Base-by-base conservation (phyloP, 2,329 filamentous ascomycete genomes). In the Talaromyces sp. region DNA sequence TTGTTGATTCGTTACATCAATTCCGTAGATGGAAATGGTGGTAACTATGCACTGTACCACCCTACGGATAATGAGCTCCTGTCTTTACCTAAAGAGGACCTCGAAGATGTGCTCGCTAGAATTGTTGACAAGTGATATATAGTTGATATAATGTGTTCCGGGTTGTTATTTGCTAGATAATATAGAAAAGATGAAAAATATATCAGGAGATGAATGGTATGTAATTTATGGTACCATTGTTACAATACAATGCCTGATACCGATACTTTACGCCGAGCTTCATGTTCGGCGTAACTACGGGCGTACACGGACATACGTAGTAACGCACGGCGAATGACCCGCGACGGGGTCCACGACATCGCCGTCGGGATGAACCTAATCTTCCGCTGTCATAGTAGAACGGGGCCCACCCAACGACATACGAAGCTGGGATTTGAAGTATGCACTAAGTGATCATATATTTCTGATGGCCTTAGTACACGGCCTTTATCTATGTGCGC, bases 281-380 rank as follows among this genome's bases (percentile, higher is more conserved):
- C 47, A 15, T 27, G 15, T 50, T 50, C 47, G 47, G 47, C 19
- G 47, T 50, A 50, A 47, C 10, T 31, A 31, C 27, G 22, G 22
- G 22, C 22, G 1, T 22, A 22, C 22, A 31, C 13, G 25, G n/a
- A 31, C 22, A 31, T 27, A 27, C 6, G 27, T 27, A 27, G 27
- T 27, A 6, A 27, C 27, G 6, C 27, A 27, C 6, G 6, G 27
- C 27, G 27, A 4, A 27, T 3, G 27, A 27, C 27, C 27, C 27
- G 6, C 27, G 3, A 27, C 27, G 27, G 17, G 17, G 17, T 41
- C 39, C 9, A 47, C 43, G 22, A 45, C 19, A 10, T 22, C 43
- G 19, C 45, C 45, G 25, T 9, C 45, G 45, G 22, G 45, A 49
- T 50, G 7, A 31, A 50, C 47, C 47, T 17, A 27, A 93, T 2